Conservation (phyloP, 2,329 filamentous ascomycete genomes). For the Xylaria sp. region DNA sequence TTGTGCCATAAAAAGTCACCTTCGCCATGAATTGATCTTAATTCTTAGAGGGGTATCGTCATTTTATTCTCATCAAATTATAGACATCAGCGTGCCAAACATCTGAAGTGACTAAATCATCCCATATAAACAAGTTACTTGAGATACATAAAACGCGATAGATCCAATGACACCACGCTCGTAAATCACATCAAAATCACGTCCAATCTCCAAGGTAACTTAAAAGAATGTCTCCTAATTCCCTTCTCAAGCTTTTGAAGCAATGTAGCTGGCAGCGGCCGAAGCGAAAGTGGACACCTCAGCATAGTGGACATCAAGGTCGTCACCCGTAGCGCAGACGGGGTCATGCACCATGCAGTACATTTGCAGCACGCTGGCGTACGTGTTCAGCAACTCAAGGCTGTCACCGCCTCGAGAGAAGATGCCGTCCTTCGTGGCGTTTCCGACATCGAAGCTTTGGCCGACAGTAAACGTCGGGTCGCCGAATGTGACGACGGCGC, state of each 20-base stretch:
- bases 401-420: conserved; percentile 37
- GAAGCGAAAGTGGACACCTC: conserved; percentile 31
- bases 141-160: not conserved
- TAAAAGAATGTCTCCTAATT: not conserved
- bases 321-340: conserved; percentile 29
- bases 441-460: conserved; percentile 36
- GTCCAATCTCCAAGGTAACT: not conserved
- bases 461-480: conserved; percentile 36
- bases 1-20: too few species aligned
- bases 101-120: not conserved
- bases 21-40: not conserved
- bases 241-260: conserved; percentile 16
- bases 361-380: conserved; percentile 24
- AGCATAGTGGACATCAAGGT: conserved; percentile 28
- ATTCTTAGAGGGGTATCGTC: not conserved
- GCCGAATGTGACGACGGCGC: conserved; percentile 30
- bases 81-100: not conserved
- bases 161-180: not conserved
- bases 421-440: conserved; percentile 34
- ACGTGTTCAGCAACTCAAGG: conserved; percentile 27
- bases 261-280: conserved; percentile 26
- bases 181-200: not conserved
- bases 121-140: not conserved
- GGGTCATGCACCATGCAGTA: conserved; percentile 36
- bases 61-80: not conserved